phyloP scores from a whole-genome alignment of 371 early-diverging fungal genomes.

The Mucor lusitanicus region DNA sequence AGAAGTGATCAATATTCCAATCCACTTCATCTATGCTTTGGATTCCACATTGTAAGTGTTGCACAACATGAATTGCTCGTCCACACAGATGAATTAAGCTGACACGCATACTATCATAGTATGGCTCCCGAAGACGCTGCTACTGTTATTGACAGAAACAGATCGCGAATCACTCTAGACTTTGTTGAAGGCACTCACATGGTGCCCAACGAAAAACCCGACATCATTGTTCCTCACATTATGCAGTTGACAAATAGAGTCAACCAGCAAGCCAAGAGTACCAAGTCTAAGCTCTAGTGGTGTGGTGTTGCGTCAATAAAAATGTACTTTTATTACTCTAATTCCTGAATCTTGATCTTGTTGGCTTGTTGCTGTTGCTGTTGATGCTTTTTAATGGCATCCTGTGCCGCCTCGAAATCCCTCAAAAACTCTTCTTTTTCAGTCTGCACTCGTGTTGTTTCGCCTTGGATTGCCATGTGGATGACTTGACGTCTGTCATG shows the following conservation, averaged over 20 bases:
- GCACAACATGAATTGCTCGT: not conserved
- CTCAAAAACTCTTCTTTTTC: conserved; percentile 18
- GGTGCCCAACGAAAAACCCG: conserved; percentile 36
- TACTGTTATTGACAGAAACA: not conserved
- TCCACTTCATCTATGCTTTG: conserved; percentile 22
- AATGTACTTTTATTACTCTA: not conserved
- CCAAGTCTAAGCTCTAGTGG: conserved; percentile 10
- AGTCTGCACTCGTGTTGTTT: not conserved
- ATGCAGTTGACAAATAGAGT: conserved; percentile 13
- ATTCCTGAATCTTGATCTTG: conserved; percentile 16
- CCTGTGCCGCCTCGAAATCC: conserved; percentile 18
- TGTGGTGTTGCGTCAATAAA: not conserved
- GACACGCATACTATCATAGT: not conserved
- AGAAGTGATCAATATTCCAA: conserved; percentile 7
- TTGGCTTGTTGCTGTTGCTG: conserved; percentile 1
- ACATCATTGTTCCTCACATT: conserved; percentile 25
- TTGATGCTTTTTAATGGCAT: conserved; percentile 15
- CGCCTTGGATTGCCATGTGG: not conserved
- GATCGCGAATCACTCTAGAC: conserved; percentile 10
- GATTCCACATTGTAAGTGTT: conserved; percentile 25
- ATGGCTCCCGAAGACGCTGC: conserved; percentile 6
- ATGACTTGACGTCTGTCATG: not conserved
- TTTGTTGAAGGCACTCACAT: conserved; percentile 39
- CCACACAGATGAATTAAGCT: not conserved
- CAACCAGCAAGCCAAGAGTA: not conserved